Base-by-base conservation (phyloP, 2,329 filamentous ascomycete species). In the Cryphonectria radicalis region DNA sequence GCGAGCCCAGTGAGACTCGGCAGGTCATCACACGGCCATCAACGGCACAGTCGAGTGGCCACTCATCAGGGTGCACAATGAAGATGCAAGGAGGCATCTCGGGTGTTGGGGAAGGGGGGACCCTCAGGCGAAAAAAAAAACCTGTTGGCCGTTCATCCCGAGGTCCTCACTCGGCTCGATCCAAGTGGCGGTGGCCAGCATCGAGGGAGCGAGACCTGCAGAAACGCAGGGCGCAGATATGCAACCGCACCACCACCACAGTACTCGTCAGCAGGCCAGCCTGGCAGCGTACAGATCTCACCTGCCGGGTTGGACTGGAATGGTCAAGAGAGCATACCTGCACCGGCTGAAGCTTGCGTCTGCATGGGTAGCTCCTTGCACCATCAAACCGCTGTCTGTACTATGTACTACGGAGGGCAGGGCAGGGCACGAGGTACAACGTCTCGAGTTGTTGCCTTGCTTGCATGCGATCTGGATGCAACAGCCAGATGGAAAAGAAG, bases 341-440 rank as follows among this genome's bases (percentile, higher is more conserved):
- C 66, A 62, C 60, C 7, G 55, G 57, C 42, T 66, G 64, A 53
- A 22, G 43, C 64, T 32, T 43, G 40, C 63, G 46, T 46, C 64
- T 66, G 64, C 64, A 66, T 66, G 64, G 57, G 63, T 65, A 53
- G 63, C 63, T 65, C 43, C 42, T 50, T 42, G 35, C 59, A 40
- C 59, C 59, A n/a, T 19, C 17, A 10, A 13, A 13, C 32, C 35
- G 22, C 35, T 50, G 14, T 50, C 25, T n/a, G 17, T 40, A 46
- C 37, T 43, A 43, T 17, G 17, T 40, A 46, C 37, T 32, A 43
- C 55, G 25, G 53, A 22, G 25, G 1, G 40, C 25, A 46, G n/a
- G 11, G 17, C 55, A 53, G 42, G 13, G 17, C 50, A 35, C 42
- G 13, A 64, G 25, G 14, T 32, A n/a, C 59, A 62, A 19, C 35